Percentiles rank a stretch among this genome's conserved stretches.
These are phyloP conservation scores for Alternaria infectoria DNA, from an alignment of 2,329 filamentous ascomycete species.

Conservation along the genomic window DNA sequence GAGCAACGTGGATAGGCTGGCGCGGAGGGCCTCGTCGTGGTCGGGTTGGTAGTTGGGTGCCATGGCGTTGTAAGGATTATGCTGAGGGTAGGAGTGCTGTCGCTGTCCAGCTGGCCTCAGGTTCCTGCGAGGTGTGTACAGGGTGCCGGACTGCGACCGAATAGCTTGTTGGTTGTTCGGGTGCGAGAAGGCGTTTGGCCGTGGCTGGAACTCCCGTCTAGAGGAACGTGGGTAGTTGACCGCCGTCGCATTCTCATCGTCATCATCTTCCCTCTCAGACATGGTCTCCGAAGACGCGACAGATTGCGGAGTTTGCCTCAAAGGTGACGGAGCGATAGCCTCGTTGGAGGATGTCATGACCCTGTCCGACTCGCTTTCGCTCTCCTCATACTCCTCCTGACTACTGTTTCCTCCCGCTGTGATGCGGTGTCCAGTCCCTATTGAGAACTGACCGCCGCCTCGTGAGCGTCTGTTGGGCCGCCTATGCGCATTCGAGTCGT, in stretches of 20 bases:
- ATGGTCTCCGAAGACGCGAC: constrained; percentile 47
- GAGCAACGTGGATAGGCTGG: constrained; percentile 90
- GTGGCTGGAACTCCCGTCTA: constrained; percentile 73
- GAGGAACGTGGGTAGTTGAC: constrained; percentile 67
- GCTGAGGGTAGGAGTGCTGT: constrained; percentile 53
- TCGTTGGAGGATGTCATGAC: constrained; percentile 70
- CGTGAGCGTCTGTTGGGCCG: constrained; percentile 58
- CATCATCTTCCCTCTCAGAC: constrained; percentile 45
- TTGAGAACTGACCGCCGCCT: constrained; percentile 37
- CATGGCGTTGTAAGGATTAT: constrained; percentile 70
- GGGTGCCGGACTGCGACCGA: constrained; percentile 55
- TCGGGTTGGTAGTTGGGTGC: constrained; percentile 80
- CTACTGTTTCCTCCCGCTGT: constrained; percentile 71
- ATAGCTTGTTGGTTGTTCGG: constrained; percentile 62
- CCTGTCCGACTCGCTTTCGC: constrained; percentile 85
- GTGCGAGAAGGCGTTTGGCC: constrained; percentile 91
- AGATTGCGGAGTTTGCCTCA: constrained; percentile 38
- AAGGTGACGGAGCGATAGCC: constrained; percentile 53
- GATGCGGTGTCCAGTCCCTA: constrained; percentile 49
- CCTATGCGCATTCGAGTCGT: constrained; percentile 66
- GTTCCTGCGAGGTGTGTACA: constrained; percentile 52
- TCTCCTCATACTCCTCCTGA: constrained; percentile 94
- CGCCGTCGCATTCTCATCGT: constrained; percentile 80
- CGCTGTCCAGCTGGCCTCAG: constrained; percentile 44
- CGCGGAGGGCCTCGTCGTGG: constrained; percentile 89